A percentile compares a stretch with the other conserved stretches of the same genome.
phyloP scores from a whole-genome alignment of 2,329 filamentous ascomycete genomes.

The Septoria petroselini region DNA sequence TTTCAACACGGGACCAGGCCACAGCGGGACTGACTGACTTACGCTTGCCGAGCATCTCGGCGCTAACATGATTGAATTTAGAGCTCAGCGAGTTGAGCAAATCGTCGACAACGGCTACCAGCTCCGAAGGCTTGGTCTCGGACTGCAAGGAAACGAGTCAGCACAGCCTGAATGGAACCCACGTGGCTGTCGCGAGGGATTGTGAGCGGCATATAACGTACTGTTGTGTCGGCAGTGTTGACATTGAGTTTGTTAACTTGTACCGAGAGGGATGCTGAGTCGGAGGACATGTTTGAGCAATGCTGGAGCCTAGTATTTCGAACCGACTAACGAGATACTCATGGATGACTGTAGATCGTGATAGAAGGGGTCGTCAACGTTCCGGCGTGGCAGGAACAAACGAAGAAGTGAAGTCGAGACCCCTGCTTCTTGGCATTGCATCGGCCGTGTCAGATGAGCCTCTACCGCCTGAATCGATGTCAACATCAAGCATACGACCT shows the following conservation, averaged over 20 bases:
- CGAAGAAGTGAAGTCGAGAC: too few relatives aligned
- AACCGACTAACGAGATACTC: too few relatives aligned
- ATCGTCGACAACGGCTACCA: constrained; percentile 79
- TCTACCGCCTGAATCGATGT: too few relatives aligned
- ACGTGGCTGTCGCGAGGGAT: not conserved
- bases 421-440: too few relatives aligned
- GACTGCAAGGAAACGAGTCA: not conserved
- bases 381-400: too few relatives aligned
- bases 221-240: constrained; percentile 1
- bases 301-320: too few relatives aligned
- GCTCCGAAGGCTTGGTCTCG: constrained; percentile 56
- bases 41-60: constrained; percentile 79
- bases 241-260: constrained; percentile 31
- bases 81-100: constrained; percentile 77
- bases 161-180: not conserved
- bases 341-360: too few relatives aligned
- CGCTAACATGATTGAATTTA: constrained; percentile 81
- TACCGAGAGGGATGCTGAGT: constrained; percentile 26
- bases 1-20: too few relatives aligned
- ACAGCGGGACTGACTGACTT: too few relatives aligned
- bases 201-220: not conserved
- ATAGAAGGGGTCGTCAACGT: too few relatives aligned
- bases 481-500: too few relatives aligned
- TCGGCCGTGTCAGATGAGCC: too few relatives aligned
- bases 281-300: constrained; percentile 25